phyloP scores from a whole-genome alignment of 352 stramenopile genomes.

The Lagenidium sp. region DNA sequence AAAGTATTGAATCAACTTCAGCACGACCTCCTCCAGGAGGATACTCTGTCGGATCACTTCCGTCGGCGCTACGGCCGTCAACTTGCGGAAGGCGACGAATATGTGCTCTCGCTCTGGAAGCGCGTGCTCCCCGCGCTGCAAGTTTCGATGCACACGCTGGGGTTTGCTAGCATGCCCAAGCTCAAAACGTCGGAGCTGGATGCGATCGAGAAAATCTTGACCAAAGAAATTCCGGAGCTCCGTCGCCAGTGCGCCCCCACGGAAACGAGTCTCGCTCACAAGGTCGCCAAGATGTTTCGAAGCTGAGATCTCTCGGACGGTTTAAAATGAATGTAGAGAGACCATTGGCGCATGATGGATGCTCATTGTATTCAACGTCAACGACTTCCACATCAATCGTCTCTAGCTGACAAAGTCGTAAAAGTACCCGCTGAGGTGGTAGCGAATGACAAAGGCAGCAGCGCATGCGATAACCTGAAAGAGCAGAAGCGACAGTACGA shows the following conservation, averaged over 20 bases:
- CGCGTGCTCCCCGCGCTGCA: conserved; percentile 80
- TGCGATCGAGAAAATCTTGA: conserved; percentile 86
- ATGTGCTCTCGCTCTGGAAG: conserved; percentile 92
- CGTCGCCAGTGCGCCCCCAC: conserved; percentile 76
- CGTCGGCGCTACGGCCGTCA: conserved; percentile 90
- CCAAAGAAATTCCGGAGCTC: conserved; percentile 83
- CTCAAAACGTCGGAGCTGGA: conserved; percentile 76
- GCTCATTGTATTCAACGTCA: background rate
- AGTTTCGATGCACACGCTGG: conserved; percentile 80
- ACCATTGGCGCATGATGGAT: no score
- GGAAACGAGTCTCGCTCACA: conserved; percentile 76
- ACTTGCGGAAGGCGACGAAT: conserved; percentile 97
- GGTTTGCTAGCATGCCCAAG: conserved; percentile 79
- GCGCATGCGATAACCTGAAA: conserved; percentile 70
- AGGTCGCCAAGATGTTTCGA: conserved; percentile 81
- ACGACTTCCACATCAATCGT: conserved; percentile 27
- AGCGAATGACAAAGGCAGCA: conserved; percentile 79
- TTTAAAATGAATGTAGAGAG: background rate
- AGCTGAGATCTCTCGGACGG: conserved; percentile 4
- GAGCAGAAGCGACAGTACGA: conserved; percentile 55
- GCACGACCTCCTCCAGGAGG: conserved; percentile 75
- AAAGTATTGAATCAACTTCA: conserved; percentile 82
- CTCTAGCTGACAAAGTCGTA: conserved; percentile 82
- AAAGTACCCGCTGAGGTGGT: conserved; percentile 80
- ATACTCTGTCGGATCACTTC: conserved; percentile 90